Base-by-base conservation (phyloP, 1,284 basidiomycete genomes). In the Fistulinella staudtii region DNA sequence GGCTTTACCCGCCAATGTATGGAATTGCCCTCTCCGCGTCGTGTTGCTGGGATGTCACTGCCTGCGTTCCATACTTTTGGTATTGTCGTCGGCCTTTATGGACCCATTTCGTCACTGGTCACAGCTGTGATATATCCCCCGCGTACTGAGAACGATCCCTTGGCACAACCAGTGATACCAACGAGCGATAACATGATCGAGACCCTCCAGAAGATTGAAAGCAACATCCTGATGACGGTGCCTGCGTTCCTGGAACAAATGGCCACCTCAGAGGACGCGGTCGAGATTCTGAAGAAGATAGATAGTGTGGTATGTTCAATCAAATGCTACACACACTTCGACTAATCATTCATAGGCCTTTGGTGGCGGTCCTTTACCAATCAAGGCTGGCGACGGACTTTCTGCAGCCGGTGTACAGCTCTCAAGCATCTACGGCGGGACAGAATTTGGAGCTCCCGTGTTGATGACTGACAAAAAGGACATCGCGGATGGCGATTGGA, bases 401-500 rank as follows among this genome's bases (percentile, higher is more conserved):
- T 48, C 38, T 5, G 31, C 52, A 15, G 55, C 57, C 11, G 61
- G 60, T 4, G 51, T 64, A 3, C 38, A 35, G 6, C 24, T 61
- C 3, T 14, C 20, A 1, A 39, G 33, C 8, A 40, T 40, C 15
- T 65, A 61, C 31, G 59, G 63, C 3, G 61, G 49, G 13, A 63
- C 63, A 2, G 63, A 61, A 30, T 64, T 60, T 6, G 63, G 59
- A 5, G 14, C 33, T 15, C 52, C 51, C 5, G 29, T 49, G 3
- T 30, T 13, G 5, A 8, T 11, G 0, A 9, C 35, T 6, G 14
- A 18, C 13, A 43, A 40, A n/a, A 8, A 47, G 17, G 48, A 59
- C 9, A 42, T 51, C 13, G 43, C 40, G 0, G 51, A 54, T n/a
- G 54, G 53, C 11, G 57, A 61, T 20, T 71, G 69, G 69, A 39